Evolutionary conservation across 2,329 filamentous ascomycete genomes (phyloP).

Genomic region (Monilinia aucupariae): DNA sequence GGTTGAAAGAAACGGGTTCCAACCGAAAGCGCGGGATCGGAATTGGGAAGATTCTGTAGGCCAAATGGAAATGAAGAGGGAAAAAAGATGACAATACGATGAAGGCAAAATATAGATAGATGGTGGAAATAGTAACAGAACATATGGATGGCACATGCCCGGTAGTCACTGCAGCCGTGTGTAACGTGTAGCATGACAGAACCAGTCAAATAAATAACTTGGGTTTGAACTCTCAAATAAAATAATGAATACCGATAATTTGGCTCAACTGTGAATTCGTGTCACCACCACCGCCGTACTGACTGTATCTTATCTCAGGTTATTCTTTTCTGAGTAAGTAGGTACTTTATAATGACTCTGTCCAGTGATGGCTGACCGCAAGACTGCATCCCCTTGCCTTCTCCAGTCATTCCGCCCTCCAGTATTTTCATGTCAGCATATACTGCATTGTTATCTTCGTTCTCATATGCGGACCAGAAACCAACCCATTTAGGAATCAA

Average conservation of each 20-base stretch:
- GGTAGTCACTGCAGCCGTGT: conserved; percentile 15
- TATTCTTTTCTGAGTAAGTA: neutral
- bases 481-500: conserved; percentile 8
- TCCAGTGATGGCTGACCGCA: conserved; percentile 7
- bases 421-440: neutral
- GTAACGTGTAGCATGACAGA: conserved; percentile 12
- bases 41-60: no score
- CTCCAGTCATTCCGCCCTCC: conserved; percentile 4
- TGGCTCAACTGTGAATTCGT: no score
- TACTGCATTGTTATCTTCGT: neutral
- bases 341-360: neutral
- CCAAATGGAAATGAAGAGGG: no score
- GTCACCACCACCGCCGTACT: no score
- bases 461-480: conserved; percentile 7
- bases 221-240: neutral
- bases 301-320: neutral
- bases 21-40: no score
- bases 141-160: conserved; percentile 54
- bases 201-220: conserved; percentile 3
- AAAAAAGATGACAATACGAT: conserved; percentile 43
- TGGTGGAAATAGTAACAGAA: conserved; percentile 42
- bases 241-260: no score
- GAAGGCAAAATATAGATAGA: conserved; percentile 26
- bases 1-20: conserved; percentile 1
- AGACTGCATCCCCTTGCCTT: conserved; percentile 12